A percentile compares a stretch with the other conserved stretches of the same genome.
Conservation (phyloP, 148 eudicot species). For the Nepenthes mirabilis region DNA sequence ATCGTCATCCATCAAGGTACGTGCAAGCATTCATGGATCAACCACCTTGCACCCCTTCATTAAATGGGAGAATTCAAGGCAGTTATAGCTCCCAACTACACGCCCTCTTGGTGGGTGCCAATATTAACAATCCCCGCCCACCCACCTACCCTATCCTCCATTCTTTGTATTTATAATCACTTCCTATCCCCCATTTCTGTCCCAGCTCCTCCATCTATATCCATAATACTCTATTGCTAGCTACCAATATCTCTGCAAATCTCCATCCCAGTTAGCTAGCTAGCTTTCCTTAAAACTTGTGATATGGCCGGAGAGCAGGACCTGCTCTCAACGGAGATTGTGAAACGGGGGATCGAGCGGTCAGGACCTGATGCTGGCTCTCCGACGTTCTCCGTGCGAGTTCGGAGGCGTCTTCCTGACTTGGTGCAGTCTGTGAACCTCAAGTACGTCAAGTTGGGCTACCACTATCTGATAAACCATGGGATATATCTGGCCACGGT, state of each 20-base stretch:
- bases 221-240: neutral
- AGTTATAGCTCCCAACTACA: conserved; percentile 21
- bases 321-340: conserved; percentile 65
- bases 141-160: conserved; percentile 3
- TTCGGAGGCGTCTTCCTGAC: conserved; percentile 64
- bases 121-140: conserved; percentile 29
- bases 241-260: too few relatives aligned
- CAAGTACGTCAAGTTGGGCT: conserved; percentile 85
- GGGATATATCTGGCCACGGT: conserved; percentile 67
- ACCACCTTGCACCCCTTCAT: neutral
- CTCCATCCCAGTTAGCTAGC: conserved; percentile 1
- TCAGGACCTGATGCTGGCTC: conserved; percentile 57
- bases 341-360: conserved; percentile 55
- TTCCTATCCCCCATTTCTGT: conserved; percentile 1
- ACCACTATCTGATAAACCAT: conserved; percentile 74
- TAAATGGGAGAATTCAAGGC: neutral
- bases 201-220: conserved; percentile 3
- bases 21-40: too few relatives aligned
- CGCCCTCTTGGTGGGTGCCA: conserved; percentile 11
- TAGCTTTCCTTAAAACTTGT: neutral
- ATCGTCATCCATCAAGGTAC: too few relatives aligned
- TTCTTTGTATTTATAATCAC: too few relatives aligned
- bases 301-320: conserved; percentile 37
- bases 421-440: conserved; percentile 78
- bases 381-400: conserved; percentile 68